A percentile compares a stretch with the other conserved stretches of the same genome.
Conservation (phyloP, 495 filamentous ascomycete species). For the Lasiosphaeria miniovina region DNA sequence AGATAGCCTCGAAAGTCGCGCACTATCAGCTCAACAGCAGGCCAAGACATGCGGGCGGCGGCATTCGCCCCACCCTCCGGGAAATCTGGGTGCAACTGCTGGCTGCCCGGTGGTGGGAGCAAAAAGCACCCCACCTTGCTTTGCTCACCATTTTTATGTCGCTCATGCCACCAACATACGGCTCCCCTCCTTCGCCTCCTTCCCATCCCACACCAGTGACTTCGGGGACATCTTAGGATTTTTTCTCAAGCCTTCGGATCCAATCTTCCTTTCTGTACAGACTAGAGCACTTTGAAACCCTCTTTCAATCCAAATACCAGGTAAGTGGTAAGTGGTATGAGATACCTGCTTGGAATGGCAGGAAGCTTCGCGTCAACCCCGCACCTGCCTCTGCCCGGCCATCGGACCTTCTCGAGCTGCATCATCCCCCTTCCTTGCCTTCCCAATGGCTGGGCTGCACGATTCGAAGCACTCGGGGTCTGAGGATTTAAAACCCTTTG, state of each 20-base stretch:
- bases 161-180: constrained; percentile 33
- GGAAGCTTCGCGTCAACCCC: constrained; percentile 18
- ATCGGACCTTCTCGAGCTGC: constrained; percentile 25
- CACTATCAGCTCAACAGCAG: constrained; percentile 18
- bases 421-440: constrained; percentile 10
- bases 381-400: constrained; percentile 24
- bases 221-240: neutral
- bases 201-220: constrained; percentile 1
- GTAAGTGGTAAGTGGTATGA: neutral
- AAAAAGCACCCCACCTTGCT: constrained; percentile 29
- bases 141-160: constrained; percentile 33
- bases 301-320: constrained; percentile 1
- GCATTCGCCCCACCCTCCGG: constrained; percentile 14
- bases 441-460: neutral
- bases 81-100: constrained; percentile 16
- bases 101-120: constrained; percentile 5
- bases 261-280: constrained; percentile 7
- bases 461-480: constrained; percentile 8
- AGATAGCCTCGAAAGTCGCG: constrained; percentile 20
- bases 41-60: constrained; percentile 5
- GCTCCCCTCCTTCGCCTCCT: constrained; percentile 13
- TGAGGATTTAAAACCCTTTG: constrained; percentile 30
- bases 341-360: no score
- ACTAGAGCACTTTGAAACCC: neutral
- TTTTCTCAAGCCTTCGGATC: neutral